phyloP scores from a whole-genome alignment of 1,284 basidiomycete species.

The Pholiota adiposa region DNA sequence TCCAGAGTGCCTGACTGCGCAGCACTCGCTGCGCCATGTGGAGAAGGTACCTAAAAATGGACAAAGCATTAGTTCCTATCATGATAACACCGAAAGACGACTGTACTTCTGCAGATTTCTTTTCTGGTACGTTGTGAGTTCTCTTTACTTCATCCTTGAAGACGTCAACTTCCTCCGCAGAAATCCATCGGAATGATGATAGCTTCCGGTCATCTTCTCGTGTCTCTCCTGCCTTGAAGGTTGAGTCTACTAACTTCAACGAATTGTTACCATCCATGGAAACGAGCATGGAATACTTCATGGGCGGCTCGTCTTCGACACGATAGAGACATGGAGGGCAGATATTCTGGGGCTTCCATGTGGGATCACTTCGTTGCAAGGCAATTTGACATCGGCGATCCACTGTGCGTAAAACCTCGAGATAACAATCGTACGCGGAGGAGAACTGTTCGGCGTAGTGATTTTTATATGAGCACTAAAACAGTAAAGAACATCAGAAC shows the following conservation, averaged over 20 bases:
- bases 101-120: neutral
- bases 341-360: constrained; percentile 17
- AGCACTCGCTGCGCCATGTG: neutral
- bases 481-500: neutral
- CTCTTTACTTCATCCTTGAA: constrained; percentile 5
- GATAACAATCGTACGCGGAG: constrained; percentile 12
- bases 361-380: neutral
- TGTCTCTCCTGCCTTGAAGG: neutral
- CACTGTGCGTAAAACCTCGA: constrained; percentile 7
- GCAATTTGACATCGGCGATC: constrained; percentile 1
- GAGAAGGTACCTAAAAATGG: too few species aligned
- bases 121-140: neutral
- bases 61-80: too few species aligned
- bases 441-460: constrained; percentile 12
- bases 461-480: neutral
- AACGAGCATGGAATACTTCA: constrained; percentile 24
- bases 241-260: constrained; percentile 24
- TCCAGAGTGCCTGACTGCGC: neutral
- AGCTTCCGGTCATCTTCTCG: neutral
- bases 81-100: too few species aligned
- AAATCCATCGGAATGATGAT: neutral
- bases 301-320: constrained; percentile 22
- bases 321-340: constrained; percentile 34
- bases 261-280: constrained; percentile 40
- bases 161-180: neutral